Evolutionary conservation across 2,329 filamentous ascomycete species (phyloP), one percentile per base, ranked within the genome.

Genomic region (Aspergillus pseudotamarii): DNA sequence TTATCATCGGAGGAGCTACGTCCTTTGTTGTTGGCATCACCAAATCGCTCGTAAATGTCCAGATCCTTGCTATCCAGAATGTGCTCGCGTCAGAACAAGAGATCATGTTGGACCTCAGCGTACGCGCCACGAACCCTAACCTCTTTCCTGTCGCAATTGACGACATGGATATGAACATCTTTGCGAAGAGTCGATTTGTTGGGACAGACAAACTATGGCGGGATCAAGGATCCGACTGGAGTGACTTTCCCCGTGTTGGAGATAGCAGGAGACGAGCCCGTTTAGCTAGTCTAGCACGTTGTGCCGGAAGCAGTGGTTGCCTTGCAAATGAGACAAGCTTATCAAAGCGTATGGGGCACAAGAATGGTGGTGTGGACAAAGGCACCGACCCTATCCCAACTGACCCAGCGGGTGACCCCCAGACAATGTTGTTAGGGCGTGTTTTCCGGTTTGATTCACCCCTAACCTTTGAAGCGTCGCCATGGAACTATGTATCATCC

Each of bases 81-180:
- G 93, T 99, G 28, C 86, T 98, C 56, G 94, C 94, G 2, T 97
- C 92, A 71, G 92, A 97, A 76, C 92, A 97, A 76, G 94, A 98
- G 75, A 85, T 99, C 48, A 97, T 99, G 88, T 86, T 98, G 72
- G 94, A 99, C 76, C 81, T 99, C 56, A 88, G 92, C 23, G 92
- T 99, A 64, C 88, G 88, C 69, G 95, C 94, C 0, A 85, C 94
- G 70, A 99, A 99, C 75, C 94, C 94, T 1, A 99, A 98, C 70
- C 89, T 97, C 46, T 91, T 98, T 45, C 89, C 93, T 2, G 91
- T 99, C 48, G 91, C 91, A 2, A 88, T 99, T 43, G 89, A 91
- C 66, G 89, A 94, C 54, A 90, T 96, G 73, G 93, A 98, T 75
- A 84, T 98, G 62, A 93, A 96, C 72, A 86, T 99, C 36, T 98